phyloP scores from a whole-genome alignment of 306 rosid species.

The Leucaena leucocephala region DNA sequence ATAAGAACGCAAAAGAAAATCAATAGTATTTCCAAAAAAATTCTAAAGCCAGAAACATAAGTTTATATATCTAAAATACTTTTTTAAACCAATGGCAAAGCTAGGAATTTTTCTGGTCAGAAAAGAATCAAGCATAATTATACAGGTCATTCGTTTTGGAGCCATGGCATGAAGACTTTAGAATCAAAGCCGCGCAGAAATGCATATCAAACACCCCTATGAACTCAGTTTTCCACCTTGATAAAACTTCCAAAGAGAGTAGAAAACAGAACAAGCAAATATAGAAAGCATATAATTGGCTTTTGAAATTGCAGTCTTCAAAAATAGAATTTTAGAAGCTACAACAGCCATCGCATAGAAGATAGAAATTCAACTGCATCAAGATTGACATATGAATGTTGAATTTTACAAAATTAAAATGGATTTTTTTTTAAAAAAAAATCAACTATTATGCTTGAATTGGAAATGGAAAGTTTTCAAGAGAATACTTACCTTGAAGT shows the following conservation, averaged over 20 bases:
- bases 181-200: not conserved
- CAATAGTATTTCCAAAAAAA: not conserved
- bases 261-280: not conserved
- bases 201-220: slow-evolving; percentile 2
- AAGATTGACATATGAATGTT: not conserved
- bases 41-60: not conserved
- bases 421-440: not conserved
- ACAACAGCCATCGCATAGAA: not conserved
- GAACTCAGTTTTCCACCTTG: not conserved
- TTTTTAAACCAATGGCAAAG: not conserved
- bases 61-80: not conserved
- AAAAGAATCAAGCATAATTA: not conserved
- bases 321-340: not conserved
- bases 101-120: not conserved
- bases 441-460: not conserved
- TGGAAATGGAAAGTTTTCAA: not conserved
- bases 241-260: not conserved
- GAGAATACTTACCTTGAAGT: slow-evolving; percentile 62
- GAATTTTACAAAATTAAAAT: not conserved
- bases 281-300: not conserved
- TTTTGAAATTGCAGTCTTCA: not conserved
- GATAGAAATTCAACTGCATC: not conserved
- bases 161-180: not conserved
- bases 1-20: slow-evolving; percentile 26
- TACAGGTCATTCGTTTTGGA: not conserved